phyloP scores from a whole-genome alignment of 2,329 filamentous ascomycete species.

The Diplodia intermedia region DNA sequence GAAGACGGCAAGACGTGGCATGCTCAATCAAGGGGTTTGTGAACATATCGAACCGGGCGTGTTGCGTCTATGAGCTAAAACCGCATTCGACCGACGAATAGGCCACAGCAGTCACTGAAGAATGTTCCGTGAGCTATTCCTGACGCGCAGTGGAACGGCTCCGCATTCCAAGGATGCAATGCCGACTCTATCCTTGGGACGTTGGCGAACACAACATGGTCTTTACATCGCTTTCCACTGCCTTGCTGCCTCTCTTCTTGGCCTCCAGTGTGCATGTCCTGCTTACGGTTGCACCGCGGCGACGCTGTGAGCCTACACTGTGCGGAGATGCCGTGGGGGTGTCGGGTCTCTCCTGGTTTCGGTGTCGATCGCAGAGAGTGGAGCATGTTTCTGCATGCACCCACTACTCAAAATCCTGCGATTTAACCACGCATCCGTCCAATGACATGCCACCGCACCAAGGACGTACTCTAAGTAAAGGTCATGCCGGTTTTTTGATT shows the following conservation, averaged over 20 bases:
- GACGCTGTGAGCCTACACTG: constrained; percentile 2
- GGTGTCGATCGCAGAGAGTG: background rate
- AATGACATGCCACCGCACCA: background rate
- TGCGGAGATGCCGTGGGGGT: background rate
- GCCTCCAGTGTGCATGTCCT: background rate
- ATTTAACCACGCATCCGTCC: background rate
- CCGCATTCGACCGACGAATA: background rate
- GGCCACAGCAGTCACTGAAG: constrained; percentile 5
- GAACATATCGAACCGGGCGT: background rate
- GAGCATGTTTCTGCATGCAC: constrained; percentile 20
- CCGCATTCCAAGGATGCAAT: constrained; percentile 13
- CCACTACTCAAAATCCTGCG: background rate
- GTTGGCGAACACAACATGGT: background rate
- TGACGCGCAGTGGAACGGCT: constrained; percentile 10
- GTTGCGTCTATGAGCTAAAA: background rate
- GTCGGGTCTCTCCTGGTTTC: background rate
- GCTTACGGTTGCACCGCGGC: constrained; percentile 8
- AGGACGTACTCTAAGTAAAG: background rate
- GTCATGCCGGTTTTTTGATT: background rate
- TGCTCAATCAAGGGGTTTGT: background rate
- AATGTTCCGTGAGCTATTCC: constrained; percentile 17
- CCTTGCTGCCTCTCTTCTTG: background rate
- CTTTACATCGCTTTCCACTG: background rate
- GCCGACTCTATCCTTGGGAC: background rate
- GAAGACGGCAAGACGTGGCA: background rate